Base-by-base conservation (phyloP, 2,329 filamentous ascomycete species). In the Claviceps sp. region DNA sequence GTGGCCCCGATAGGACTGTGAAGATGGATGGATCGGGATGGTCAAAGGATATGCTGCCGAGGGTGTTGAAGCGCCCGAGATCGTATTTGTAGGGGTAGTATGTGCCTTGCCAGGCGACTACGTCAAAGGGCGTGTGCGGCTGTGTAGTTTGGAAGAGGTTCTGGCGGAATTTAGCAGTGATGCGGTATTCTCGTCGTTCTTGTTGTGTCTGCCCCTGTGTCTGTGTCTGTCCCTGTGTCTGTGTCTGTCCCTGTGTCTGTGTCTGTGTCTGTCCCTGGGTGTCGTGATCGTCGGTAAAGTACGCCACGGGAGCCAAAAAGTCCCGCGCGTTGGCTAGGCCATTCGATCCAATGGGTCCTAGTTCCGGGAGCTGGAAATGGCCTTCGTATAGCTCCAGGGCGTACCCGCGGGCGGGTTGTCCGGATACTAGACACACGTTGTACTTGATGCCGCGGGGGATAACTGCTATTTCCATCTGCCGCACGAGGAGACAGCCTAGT, bases 11-110 rank as follows among this genome's bases (percentile, higher is more conserved):
- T 3, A 86, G 70, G 4, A 87, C 84, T 0, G 81, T 89, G 69
- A 82, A 90, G 64, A 91, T 89, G 54, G 77, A 82, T 0, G 87
- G 87, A 61, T 90, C 87, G 0, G 85, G 85, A 61, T 91, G 87
- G 65, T 90, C 86, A 62, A 78, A 87, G 22, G 79, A 83, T 57
- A 87, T 80, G 54, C 75, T 81, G 37, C 86, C 86, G 37, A 90
- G 82, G 44, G 79, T 80, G 64, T 82, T 85, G 72, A 89, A 90
- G 22, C 84, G 80, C 16, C 83, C 84, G 1, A 91, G 74, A 61
- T 90, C 86, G 68, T 90, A 91, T 66, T 90, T 91, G 73, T 82
- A 89, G 0, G 87, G 87, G 56, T 85, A 84, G 69, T 87, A 89
- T 58, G 81, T 86, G 44, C 87, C 87, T 62, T 90, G 86, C 85